Evolutionary conservation across 2,329 filamentous ascomycete species (phyloP).

Genomic region (Alternaria tenuissima): DNA sequence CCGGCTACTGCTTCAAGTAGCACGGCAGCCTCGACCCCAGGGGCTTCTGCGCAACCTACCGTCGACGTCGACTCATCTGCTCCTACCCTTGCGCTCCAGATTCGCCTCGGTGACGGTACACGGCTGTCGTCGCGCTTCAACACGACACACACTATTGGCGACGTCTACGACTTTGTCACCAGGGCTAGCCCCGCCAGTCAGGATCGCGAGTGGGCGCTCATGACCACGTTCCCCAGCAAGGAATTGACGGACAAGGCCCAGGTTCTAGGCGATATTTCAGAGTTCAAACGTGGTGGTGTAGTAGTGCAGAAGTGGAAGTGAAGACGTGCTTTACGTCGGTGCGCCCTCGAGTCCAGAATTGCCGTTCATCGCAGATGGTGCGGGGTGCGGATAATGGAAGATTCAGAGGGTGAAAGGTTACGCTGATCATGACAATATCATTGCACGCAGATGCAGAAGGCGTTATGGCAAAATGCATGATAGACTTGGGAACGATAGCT

Average conservation of each 20-base stretch:
- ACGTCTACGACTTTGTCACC: constrained; percentile 78
- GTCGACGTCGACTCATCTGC: constrained; percentile 69
- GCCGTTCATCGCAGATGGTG: background rate
- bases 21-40: constrained; percentile 32
- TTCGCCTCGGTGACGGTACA: constrained; percentile 80
- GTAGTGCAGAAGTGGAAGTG: constrained; percentile 64
- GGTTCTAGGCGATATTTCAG: constrained; percentile 57
- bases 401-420: background rate
- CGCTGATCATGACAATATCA: background rate
- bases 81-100: constrained; percentile 74
- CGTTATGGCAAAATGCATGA: constrained; percentile 9
- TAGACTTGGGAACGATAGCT: constrained; percentile 1
- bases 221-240: constrained; percentile 84
- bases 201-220: constrained; percentile 73
- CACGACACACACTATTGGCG: constrained; percentile 76
- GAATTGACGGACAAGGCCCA: constrained; percentile 73
- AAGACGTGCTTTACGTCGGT: constrained; percentile 1
- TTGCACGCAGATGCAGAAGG: background rate
- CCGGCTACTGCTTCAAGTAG: constrained; percentile 45
- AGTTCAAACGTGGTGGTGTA: constrained; percentile 63
- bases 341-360: constrained; percentile 1
- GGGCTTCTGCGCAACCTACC: constrained; percentile 52
- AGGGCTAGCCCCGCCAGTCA: constrained; percentile 67
- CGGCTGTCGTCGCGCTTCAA: constrained; percentile 84
- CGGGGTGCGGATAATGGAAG: constrained; percentile 2